phyloP scores from a whole-genome alignment of 2,329 filamentous ascomycete genomes.

The Paraphoma chrysanthemicola region DNA sequence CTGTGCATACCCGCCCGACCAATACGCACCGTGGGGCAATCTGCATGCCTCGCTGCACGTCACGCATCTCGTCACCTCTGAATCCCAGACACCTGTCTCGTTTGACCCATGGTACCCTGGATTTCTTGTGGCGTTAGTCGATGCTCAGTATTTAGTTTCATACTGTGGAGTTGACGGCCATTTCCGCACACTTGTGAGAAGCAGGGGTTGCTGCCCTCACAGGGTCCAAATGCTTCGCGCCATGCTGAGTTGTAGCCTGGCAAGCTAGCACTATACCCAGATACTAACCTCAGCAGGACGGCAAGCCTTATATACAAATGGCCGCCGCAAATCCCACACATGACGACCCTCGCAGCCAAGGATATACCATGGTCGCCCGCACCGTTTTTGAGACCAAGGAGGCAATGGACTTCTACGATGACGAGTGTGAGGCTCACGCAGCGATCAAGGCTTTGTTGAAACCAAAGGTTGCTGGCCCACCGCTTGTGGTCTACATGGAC shows the following conservation, averaged over 20 bases:
- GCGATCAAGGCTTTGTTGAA: constrained; percentile 53
- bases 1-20: constrained; percentile 21
- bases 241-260: no score
- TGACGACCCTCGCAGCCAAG: constrained; percentile 67
- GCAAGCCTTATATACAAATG: constrained; percentile 72
- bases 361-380: constrained; percentile 69
- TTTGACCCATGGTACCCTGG: background rate
- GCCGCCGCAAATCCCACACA: constrained; percentile 62
- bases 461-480: constrained; percentile 33
- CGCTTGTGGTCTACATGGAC: constrained; percentile 42
- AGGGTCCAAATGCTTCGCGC: no score
- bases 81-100: constrained; percentile 12
- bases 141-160: constrained; percentile 5
- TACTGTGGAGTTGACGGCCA: background rate
- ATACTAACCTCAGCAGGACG: constrained; percentile 59
- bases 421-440: constrained; percentile 62
- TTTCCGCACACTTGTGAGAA: background rate
- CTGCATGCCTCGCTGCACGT: constrained; percentile 20
- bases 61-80: constrained; percentile 23
- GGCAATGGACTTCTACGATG: constrained; percentile 75
- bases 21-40: constrained; percentile 7
- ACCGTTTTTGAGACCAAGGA: constrained; percentile 69
- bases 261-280: no score
- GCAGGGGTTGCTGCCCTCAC: background rate
- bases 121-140: background rate